phyloP scores from a whole-genome alignment of 1,139 yeast genomes.

The Hanseniaspora sp. region DNA sequence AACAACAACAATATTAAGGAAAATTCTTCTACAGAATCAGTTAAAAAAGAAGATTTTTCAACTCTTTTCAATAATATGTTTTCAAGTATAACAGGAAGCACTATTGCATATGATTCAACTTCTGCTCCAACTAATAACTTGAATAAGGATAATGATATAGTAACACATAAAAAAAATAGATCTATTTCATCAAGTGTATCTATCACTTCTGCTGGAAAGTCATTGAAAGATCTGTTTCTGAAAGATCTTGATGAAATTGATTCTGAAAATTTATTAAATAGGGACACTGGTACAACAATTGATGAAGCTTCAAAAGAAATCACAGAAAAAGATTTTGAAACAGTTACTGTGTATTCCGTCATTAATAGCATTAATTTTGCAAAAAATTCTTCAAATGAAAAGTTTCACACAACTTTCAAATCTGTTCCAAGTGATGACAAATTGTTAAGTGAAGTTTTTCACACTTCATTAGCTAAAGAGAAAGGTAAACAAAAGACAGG shows the following conservation, averaged over 20 bases:
- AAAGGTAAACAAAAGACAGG: slow-evolving; percentile 46
- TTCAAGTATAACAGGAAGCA: slow-evolving; percentile 4
- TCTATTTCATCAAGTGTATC: slow-evolving; percentile 7
- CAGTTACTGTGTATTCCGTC: not conserved
- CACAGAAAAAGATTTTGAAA: not conserved
- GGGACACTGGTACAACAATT: not conserved
- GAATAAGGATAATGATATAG: not conserved
- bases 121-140: not conserved
- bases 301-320: not conserved
- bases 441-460: slow-evolving; percentile 60
- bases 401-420: slow-evolving; percentile 67
- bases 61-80: slow-evolving; percentile 6
- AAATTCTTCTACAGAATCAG: not conserved
- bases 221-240: slow-evolving; percentile 10
- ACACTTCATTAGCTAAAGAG: slow-evolving; percentile 83
- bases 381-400: slow-evolving; percentile 56
- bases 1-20: not conserved
- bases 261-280: not conserved
- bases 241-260: slow-evolving; percentile 1
- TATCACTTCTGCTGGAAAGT: slow-evolving; percentile 9
- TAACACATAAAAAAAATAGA: not conserved
- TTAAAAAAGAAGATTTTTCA: not conserved
- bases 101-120: not conserved
- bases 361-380: slow-evolving; percentile 39
- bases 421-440: slow-evolving; percentile 60